These are phyloP conservation scores for Cordyceps cateniannulata DNA, from an alignment of 2,329 filamentous ascomycete species.

Conservation along the genomic window DNA sequence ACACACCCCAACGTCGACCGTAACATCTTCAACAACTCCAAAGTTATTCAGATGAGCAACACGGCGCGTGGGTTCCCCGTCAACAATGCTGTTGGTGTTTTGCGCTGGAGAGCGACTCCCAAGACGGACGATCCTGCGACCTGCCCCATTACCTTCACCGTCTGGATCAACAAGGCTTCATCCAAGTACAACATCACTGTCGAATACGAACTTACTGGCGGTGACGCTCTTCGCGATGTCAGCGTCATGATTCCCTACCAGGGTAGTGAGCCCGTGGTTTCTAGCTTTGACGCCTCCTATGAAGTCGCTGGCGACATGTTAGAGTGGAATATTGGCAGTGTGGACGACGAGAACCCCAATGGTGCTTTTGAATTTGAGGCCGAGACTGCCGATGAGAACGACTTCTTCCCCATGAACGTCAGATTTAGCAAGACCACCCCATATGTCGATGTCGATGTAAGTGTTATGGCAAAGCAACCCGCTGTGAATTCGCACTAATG, in stretches of 20 bases:
- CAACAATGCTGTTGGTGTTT: constrained; percentile 86
- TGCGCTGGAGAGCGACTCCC: constrained; percentile 84
- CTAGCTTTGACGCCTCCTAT: constrained; percentile 90
- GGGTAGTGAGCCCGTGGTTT: constrained; percentile 77
- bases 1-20: constrained; percentile 97
- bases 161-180: constrained; percentile 90
- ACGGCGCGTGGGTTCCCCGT: constrained; percentile 82
- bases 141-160: constrained; percentile 90
- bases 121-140: constrained; percentile 73
- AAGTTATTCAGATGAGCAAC: constrained; percentile 86
- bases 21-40: constrained; percentile 73
- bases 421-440: constrained; percentile 80
- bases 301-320: constrained; percentile 88
- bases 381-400: constrained; percentile 76
- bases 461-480: constrained; percentile 27
- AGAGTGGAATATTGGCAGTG: constrained; percentile 86
- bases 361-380: constrained; percentile 96
- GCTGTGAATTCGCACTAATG: constrained; percentile 19
- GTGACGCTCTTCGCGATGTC: constrained; percentile 74
- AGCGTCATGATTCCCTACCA: constrained; percentile 81
- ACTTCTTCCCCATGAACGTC: constrained; percentile 97
- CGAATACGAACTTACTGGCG: constrained; percentile 87
- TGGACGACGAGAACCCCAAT: constrained; percentile 73
- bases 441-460: constrained; percentile 90
- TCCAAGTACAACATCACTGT: constrained; percentile 85